phyloP scores from a whole-genome alignment of 441 rosid species.

The Adansonia grandidieri region DNA sequence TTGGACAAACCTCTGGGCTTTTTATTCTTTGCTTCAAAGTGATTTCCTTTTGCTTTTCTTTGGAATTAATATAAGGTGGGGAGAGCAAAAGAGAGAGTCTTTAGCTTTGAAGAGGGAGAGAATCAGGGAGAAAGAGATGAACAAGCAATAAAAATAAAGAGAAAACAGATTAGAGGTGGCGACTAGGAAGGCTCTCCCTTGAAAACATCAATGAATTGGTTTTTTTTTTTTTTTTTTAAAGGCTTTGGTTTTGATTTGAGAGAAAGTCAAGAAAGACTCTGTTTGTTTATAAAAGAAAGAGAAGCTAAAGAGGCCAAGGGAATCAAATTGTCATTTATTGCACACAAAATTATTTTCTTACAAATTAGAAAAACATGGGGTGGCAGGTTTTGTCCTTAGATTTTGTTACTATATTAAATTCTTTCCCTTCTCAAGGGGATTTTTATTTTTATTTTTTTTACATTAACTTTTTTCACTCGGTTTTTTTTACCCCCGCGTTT shows the following conservation, averaged over 20 bases:
- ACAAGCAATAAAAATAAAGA: conserved; percentile 21
- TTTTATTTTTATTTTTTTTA: not conserved
- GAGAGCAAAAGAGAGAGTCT: conserved; percentile 17
- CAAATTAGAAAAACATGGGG: conserved; percentile 24
- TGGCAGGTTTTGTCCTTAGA: conserved; percentile 33
- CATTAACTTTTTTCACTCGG: not conserved
- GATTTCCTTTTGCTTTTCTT: not conserved
- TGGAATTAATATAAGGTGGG: no score
- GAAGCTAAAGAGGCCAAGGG: not conserved
- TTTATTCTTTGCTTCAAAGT: conserved; percentile 19
- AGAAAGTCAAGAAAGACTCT: conserved; percentile 33
- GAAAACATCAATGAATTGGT: not conserved
- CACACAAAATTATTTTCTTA: not conserved
- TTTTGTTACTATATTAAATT: conserved; percentile 22
- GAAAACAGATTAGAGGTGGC: conserved; percentile 21
- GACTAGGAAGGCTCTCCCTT: not conserved
- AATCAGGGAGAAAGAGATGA: conserved; percentile 14
- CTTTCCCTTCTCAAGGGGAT: not conserved
- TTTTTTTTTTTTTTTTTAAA: conserved; percentile 26
- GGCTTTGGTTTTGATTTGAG: conserved; percentile 29
- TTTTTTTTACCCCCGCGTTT: conserved; percentile 9
- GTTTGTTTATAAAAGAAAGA: not conserved
- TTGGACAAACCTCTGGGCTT: conserved; percentile 18
- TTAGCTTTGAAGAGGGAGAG: conserved; percentile 4
- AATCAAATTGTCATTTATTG: conserved; percentile 10